A percentile compares a stretch with the other conserved stretches of the same genome.
Conservation (phyloP, 2,329 filamentous ascomycete species). For the Colletotrichum viniferum region DNA sequence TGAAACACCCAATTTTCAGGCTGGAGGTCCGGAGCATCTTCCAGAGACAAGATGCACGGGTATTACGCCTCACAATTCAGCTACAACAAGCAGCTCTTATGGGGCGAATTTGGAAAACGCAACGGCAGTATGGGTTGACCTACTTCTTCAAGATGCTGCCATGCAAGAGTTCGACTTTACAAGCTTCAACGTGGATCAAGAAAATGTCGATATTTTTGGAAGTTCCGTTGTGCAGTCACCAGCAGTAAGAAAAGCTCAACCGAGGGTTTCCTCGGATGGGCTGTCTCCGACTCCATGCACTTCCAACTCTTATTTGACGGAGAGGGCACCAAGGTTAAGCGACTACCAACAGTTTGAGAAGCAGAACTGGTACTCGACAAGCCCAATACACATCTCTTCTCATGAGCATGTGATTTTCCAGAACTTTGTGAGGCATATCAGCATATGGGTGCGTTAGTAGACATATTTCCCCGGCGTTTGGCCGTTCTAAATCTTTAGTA, state of each 20-base stretch:
- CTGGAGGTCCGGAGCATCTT: neutral
- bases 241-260: neutral
- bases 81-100: neutral
- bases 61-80: neutral
- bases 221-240: neutral
- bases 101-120: conserved; percentile 12
- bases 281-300: neutral
- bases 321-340: neutral
- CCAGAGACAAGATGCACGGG: neutral
- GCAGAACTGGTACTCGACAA: neutral
- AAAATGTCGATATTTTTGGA: neutral
- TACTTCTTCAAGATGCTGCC: conserved; percentile 2
- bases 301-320: neutral
- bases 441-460: conserved; percentile 2
- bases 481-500: neutral
- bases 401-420: conserved; percentile 9
- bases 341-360: conserved; percentile 4
- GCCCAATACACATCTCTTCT: neutral
- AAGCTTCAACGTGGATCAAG: neutral
- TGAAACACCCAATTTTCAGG: neutral
- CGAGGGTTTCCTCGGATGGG: neutral
- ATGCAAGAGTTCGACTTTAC: conserved; percentile 8
- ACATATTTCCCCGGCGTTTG: neutral
- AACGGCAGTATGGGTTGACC: conserved; percentile 15
- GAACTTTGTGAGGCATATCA: conserved; percentile 13